Evolutionary conservation across 805 yeast genomes (phyloP), one percentile per base, ranked within the genome.

Genomic region (Schizosaccharomyces lindneri): DNA sequence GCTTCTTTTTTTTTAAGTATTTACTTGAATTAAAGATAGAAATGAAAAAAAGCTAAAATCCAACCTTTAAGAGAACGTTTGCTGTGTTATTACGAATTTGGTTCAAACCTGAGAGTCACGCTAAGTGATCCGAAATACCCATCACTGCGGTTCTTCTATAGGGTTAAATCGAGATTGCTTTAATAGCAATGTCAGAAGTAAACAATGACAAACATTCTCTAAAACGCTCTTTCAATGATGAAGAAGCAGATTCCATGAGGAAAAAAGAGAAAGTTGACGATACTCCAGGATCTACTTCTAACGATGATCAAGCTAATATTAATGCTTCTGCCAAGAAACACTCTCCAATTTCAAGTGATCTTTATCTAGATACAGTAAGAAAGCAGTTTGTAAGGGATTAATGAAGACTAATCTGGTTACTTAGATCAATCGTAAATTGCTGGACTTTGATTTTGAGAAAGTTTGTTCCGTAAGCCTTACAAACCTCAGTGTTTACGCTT

Each of bases 371-470:
- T 21, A 57, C 60, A 2, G 60, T 57, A 57, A 29, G 60, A 27
- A 36, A 13, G 1, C 15, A 11, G 11, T 2, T 24, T 11, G 15
- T 3, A 1, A 21, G 2, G 11, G 55, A 15, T 15, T 13, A 3
- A 7, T 36, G 41, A 39, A 39, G 13, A 19, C 41, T 36, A 31
- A 57, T 13, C 15, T 3, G 41, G 41, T 36, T 36, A 13, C 41
- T 57, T 57, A 57, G 60, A 41, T 57, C 60, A 57, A 57, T 57
- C 60, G 60, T 27, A 29, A 24, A 29, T 21, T 57, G 19, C 70
- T 80, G 21, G 87, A 86, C 67, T 85, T 86, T 68, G 94, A 85
- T 68, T 76, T 78, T 61, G 87, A 83, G 55, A 81, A 81, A 67
- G 70, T 79, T 1, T 86, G 95, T 69, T 75, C 80, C 55, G 78